Evolutionary conservation across 1,284 basidiomycete species (phyloP).

Genomic region (Ceratobasidium sp.): DNA sequence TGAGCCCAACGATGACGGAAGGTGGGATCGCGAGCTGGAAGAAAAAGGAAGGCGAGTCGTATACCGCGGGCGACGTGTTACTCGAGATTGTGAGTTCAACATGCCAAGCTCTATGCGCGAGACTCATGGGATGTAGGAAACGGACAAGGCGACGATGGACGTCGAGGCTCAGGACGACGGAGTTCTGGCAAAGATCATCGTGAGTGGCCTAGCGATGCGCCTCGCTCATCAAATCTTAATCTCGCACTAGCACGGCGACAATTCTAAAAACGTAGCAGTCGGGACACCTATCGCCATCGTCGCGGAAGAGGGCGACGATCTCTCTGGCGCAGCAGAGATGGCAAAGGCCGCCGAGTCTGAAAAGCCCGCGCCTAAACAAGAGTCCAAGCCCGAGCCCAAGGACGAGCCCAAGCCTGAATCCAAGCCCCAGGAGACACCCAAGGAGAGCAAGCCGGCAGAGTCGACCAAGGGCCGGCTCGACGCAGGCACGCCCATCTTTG

Average conservation of each 20-base stretch:
- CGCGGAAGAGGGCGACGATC: constrained; percentile 94
- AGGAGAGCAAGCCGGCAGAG: constrained; percentile 59
- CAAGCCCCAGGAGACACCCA: constrained; percentile 60
- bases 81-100: constrained; percentile 73
- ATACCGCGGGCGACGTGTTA: constrained; percentile 68
- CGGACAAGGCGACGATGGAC: constrained; percentile 99
- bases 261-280: constrained; percentile 88
- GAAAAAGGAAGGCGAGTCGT: constrained; percentile 68
- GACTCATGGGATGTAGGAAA: constrained; percentile 75
- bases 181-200: constrained; percentile 90
- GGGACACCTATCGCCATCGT: constrained; percentile 91
- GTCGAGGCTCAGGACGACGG: constrained; percentile 99
- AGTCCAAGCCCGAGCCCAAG: constrained; percentile 56
- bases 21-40: constrained; percentile 99
- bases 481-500: constrained; percentile 87
- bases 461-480: constrained; percentile 64
- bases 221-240: not conserved
- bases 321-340: constrained; percentile 83
- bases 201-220: constrained; percentile 56
- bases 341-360: constrained; percentile 73
- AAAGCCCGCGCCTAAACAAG: constrained; percentile 57
- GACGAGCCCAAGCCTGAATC: constrained; percentile 59
- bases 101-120: constrained; percentile 26
- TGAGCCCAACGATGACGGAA: constrained; percentile 99
- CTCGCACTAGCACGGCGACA: constrained; percentile 75